Base-by-base conservation (phyloP, 2,329 filamentous ascomycete species). In the Fusarium oxysporum region DNA sequence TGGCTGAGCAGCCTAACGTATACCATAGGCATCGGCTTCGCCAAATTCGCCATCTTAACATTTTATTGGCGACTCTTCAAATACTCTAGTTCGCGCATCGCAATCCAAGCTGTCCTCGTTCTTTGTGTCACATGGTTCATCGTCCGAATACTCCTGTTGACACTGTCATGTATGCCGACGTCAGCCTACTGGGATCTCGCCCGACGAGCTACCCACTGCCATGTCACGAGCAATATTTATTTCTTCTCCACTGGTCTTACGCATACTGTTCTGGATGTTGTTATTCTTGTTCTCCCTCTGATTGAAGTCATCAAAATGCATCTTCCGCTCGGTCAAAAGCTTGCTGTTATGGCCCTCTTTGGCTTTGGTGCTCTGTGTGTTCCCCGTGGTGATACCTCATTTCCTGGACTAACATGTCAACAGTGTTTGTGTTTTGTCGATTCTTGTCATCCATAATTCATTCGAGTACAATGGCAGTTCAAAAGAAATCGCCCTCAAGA, bases 81-180 rank as follows among this genome's bases (percentile, higher is more conserved):
- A 48, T 71, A 74, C 25, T 68, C 78, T 4, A 68, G 60, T n/a
- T 76, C 78, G n/a, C 74, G 75, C 12, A 60, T 76, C 6, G 68
- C 78, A 8, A 79, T 80, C n/a, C 65, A 74, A 10, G 33, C 76
- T 13, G 71, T 81, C 1, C n/a, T 72, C 1, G 72, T 35, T 3
- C 58, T 72, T 2, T 70, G 72, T 2, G 32, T 61, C 21, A 41
- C 73, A 1, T 81, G 79, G 79, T 70, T 80, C 25, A 59, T 78
- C 8, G 60, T 78, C 11, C 64, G 78, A 33, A 76, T 78, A 1
- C 77, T 81, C 37, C 50, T 82, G 1, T 74, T 76, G 6, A 78
- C 79, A 2, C 77, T 82, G 40, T 78, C 79, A 45, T 82, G 81
- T 60, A 55, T 79, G 8, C 81, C 81, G 0, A 72, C 81, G 2